Percentiles rank a stretch among this genome's conserved stretches.
These are phyloP conservation scores for Aspergillus carbonarius DNA, from an alignment of 2,329 filamentous ascomycete genomes.

Conservation along the genomic window DNA sequence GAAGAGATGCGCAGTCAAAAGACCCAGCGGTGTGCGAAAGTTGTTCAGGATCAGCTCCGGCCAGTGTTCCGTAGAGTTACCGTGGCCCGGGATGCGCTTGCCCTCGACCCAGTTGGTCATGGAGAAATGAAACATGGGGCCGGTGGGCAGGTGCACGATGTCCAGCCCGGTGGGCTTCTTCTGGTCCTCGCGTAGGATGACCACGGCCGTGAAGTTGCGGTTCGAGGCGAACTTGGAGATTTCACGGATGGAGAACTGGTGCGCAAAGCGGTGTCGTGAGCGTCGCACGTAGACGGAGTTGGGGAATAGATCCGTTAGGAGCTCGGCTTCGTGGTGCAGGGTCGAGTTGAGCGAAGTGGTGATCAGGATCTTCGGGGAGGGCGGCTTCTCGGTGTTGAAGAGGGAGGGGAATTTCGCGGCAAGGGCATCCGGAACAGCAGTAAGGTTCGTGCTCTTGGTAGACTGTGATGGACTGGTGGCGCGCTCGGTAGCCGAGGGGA, in stretches of 20 bases:
- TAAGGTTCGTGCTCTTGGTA: constrained; percentile 59
- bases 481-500: constrained; percentile 46
- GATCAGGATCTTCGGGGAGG: constrained; percentile 79
- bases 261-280: constrained; percentile 75
- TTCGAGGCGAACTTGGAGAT: constrained; percentile 83
- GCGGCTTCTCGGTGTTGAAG: constrained; percentile 54
- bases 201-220: constrained; percentile 76
- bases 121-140: constrained; percentile 89
- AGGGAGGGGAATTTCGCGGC: constrained; percentile 61
- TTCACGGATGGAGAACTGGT: constrained; percentile 91
- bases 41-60: constrained; percentile 90
- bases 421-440: constrained; percentile 60
- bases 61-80: constrained; percentile 83
- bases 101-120: constrained; percentile 90
- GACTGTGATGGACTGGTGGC: constrained; percentile 57
- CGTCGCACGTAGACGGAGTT: constrained; percentile 78
- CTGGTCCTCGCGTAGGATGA: constrained; percentile 84
- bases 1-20: constrained; percentile 84
- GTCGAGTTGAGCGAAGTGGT: constrained; percentile 89
- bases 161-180: constrained; percentile 82
- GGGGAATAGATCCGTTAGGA: constrained; percentile 80
- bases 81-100: constrained; percentile 84
- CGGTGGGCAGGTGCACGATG: constrained; percentile 76
- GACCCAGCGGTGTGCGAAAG: constrained; percentile 88
- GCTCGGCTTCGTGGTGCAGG: constrained; percentile 76